Percentiles rank a stretch among this genome's conserved stretches.
phyloP scores from a whole-genome alignment of 768 basidiomycete genomes.

The Tylopilus sp. region DNA sequence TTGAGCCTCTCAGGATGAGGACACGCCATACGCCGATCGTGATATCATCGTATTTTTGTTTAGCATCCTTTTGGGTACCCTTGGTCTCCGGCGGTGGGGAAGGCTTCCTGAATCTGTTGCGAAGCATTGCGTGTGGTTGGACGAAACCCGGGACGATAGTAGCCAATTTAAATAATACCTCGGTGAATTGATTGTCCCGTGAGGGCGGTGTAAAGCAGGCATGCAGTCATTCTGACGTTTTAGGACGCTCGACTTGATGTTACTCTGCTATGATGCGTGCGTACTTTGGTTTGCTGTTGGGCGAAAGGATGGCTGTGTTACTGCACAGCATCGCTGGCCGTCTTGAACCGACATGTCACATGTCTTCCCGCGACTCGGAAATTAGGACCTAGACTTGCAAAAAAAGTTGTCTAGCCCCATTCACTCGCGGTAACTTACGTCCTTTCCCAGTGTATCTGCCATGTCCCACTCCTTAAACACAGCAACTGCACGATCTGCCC shows the following conservation, averaged over 20 bases:
- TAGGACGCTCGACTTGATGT: too few relatives aligned
- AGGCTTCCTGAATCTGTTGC: neutral
- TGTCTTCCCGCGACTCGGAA: too few relatives aligned
- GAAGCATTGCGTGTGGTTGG: neutral
- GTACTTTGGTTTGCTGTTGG: too few relatives aligned
- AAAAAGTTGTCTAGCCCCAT: too few relatives aligned
- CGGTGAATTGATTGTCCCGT: neutral
- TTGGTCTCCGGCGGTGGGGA: neutral
- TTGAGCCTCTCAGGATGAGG: conserved; percentile 11
- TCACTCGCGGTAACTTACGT: conserved; percentile 38
- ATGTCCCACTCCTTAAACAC: conserved; percentile 44
- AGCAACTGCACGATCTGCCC: conserved; percentile 44
- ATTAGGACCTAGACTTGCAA: too few relatives aligned
- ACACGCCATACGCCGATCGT: conserved; percentile 27
- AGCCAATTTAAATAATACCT: neutral
- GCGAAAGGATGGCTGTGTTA: too few relatives aligned
- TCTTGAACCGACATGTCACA: too few relatives aligned
- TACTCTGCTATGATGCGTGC: too few relatives aligned
- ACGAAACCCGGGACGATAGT: neutral
- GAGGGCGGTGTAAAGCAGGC: neutral
- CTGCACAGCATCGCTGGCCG: too few relatives aligned
- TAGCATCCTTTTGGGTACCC: neutral
- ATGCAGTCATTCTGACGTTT: too few relatives aligned
- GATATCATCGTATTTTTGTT: conserved; percentile 10
- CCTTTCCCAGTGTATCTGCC: conserved; percentile 39